phyloP scores from a whole-genome alignment of 192 early-diverging fungal genomes.

The Backusella tarrabulga region DNA sequence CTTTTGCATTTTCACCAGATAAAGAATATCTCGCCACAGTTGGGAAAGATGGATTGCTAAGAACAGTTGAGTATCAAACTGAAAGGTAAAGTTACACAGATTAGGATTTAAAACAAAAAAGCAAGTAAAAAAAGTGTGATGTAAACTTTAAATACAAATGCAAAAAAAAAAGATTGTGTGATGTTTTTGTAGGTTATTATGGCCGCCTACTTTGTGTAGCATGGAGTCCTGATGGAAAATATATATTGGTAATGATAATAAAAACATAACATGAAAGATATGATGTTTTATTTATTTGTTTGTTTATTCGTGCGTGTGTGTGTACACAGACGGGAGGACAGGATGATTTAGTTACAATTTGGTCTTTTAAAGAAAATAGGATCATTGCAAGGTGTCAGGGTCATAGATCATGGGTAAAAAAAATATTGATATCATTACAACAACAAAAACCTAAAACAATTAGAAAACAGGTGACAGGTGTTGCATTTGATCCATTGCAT shows the following conservation, averaged over 20 bases:
- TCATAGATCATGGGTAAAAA: slow-evolving; percentile 82
- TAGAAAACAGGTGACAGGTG: slow-evolving; percentile 44
- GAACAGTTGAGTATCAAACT: slow-evolving; percentile 69
- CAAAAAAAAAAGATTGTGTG: slow-evolving; percentile 50
- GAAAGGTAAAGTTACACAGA: not conserved
- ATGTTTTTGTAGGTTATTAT: slow-evolving; percentile 82
- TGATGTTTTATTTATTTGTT: not conserved
- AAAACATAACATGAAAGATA: not conserved
- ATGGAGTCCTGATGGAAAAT: slow-evolving; percentile 90
- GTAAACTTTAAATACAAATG: not conserved
- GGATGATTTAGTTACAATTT: slow-evolving; percentile 90
- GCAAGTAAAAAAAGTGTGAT: slow-evolving; percentile 10
- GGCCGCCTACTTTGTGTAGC: slow-evolving; percentile 80
- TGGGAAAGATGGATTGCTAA: slow-evolving; percentile 75
- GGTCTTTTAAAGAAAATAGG: slow-evolving; percentile 73
- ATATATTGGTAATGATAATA: slow-evolving; percentile 57
- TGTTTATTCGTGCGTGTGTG: not conserved
- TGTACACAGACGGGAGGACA: slow-evolving; percentile 73
- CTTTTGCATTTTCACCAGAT: slow-evolving; percentile 85
- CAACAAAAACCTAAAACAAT: not conserved
- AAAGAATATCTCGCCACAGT: slow-evolving; percentile 76
- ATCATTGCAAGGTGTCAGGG: slow-evolving; percentile 89
- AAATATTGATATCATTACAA: not conserved
- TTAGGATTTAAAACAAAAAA: not conserved
- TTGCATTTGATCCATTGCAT: slow-evolving; percentile 82